Evolutionary conservation across 257 asterid genomes (phyloP).

Genomic region (Fraxinus excelsior): DNA sequence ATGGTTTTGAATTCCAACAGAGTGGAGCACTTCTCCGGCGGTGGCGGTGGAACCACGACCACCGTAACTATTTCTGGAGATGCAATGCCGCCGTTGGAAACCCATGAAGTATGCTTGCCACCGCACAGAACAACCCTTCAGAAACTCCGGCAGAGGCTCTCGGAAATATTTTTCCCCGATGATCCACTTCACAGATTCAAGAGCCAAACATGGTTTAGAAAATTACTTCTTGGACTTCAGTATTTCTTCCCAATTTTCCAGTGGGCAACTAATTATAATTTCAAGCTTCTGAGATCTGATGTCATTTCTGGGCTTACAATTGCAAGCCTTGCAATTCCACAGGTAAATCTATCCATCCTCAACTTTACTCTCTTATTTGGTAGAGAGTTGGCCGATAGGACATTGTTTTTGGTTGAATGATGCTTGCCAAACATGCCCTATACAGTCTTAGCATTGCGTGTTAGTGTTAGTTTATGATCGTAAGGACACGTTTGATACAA

Average conservation of each 20-base stretch:
- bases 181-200: slow-evolving; percentile 83
- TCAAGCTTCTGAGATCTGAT: slow-evolving; percentile 59
- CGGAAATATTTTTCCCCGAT: slow-evolving; percentile 88
- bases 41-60: slow-evolving; percentile 18
- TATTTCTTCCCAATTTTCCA: slow-evolving; percentile 74
- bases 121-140: slow-evolving; percentile 61
- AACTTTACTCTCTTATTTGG: not conserved
- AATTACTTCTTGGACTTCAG: slow-evolving; percentile 61
- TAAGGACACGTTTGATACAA: no score
- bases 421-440: not conserved
- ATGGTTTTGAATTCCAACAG: slow-evolving; percentile 54
- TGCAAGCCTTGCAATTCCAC: slow-evolving; percentile 92
- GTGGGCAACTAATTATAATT: slow-evolving; percentile 71
- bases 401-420: not conserved
- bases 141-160: slow-evolving; percentile 66
- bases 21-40: slow-evolving; percentile 50
- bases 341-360: slow-evolving; percentile 36
- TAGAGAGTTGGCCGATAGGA: not conserved
- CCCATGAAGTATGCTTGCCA: slow-evolving; percentile 71
- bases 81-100: slow-evolving; percentile 34
- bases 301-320: slow-evolving; percentile 80
- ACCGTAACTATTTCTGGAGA: slow-evolving; percentile 10
- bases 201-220: slow-evolving; percentile 59
- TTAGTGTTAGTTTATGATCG: not conserved
- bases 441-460: not conserved